Evolutionary conservation across 2,329 filamentous ascomycete genomes (phyloP).

Genomic region (Colletotrichum camelliae): DNA sequence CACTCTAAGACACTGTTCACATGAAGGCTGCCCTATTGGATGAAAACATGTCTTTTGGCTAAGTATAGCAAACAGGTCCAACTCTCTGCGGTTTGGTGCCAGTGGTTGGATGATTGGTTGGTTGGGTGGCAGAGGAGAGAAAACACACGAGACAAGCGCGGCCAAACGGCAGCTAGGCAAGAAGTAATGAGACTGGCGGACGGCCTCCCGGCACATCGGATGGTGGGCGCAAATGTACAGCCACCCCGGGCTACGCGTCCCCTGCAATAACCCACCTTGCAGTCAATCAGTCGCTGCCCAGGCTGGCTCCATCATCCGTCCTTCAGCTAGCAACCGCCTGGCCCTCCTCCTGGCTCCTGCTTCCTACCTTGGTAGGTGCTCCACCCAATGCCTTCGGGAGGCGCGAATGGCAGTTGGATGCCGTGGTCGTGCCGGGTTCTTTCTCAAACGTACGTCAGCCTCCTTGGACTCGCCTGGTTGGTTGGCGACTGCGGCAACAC

Average conservation of each 20-base stretch:
- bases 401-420: not conserved
- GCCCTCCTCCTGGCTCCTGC: not conserved
- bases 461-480: not conserved
- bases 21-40: not conserved
- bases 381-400: not conserved
- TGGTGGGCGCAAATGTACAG: conserved; percentile 5
- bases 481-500: not conserved
- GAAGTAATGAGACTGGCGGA: not conserved
- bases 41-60: not conserved
- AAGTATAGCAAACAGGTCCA: not conserved
- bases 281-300: not conserved
- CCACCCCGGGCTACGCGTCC: conserved; percentile 12
- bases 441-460: conserved; percentile 22
- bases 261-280: not conserved
- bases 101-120: not conserved
- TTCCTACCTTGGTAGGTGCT: not conserved
- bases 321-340: not conserved
- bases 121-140: not conserved
- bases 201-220: conserved; percentile 19
- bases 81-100: not conserved
- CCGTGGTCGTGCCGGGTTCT: not conserved
- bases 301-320: not conserved
- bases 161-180: not conserved
- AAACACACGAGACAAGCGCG: not conserved
- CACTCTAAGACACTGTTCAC: not conserved